Evolutionary conservation across 106 monocot genomes (phyloP), one percentile per base, ranked within the genome.

Genomic region (Allium cepa): DNA sequence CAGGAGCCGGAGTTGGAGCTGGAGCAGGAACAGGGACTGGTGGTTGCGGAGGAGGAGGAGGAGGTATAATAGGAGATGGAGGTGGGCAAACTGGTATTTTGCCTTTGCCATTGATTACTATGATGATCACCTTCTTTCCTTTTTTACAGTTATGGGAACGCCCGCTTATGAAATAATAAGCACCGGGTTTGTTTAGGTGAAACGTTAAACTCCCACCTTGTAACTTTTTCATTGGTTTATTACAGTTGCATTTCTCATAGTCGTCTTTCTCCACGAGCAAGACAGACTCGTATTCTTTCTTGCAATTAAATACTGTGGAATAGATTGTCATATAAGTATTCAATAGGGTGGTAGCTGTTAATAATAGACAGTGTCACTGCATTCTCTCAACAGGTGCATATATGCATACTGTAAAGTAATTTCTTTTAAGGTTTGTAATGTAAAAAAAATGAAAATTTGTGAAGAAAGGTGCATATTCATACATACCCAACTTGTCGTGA

Each of bases 101-200:
- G 27, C 9, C 0, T 53, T 81, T 72, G 45, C 62, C 47, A 5
- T 83, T 78, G 74, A 95, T 12, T 1, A 91, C 91, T 0, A 88
- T 73, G 5, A 91, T 70, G 2, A 57, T 12, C 26, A 95, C 74
- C 69, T 91, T 95, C 81, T 95, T 69, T 4, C 85, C 95, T 13
- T 81, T 63, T 14, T 66, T 28, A 73, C 95, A 95, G 9, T 72
- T 63, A 11, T 70, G 73, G 14, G 62, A 13, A 7, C 10, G 75
- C 4, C 95, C 91, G 45, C 83, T 85, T 47, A 95, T 76, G 73
- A 95, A 91, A 75, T 49, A 95, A 71, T 86, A 92, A 0, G 83
- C 69, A 18, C 91, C 96, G 2, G 88, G 78, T 50, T 80, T 76
- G 26, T 76, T 64, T 8, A 96, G 72, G 36, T 62, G 46, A 75